phyloP scores from a whole-genome alignment of 805 yeast species.

The Maudiozyma pseudohumilis region DNA sequence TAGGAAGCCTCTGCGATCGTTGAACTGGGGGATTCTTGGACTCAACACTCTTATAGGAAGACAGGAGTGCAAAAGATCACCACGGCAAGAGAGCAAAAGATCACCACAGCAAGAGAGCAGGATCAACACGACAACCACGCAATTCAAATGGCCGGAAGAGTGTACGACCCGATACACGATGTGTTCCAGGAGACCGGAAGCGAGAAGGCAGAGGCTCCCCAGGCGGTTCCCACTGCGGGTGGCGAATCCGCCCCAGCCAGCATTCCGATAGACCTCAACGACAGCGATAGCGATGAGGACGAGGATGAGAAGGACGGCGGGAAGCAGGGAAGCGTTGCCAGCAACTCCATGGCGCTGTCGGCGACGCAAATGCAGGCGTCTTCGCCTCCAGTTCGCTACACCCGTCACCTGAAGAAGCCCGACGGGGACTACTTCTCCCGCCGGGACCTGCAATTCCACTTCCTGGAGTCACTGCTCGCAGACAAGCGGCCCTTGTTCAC shows the following conservation, averaged over 20 bases:
- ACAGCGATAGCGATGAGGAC: conserved; percentile 4
- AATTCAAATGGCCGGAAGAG: conserved; percentile 27
- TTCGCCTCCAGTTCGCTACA: conserved; percentile 8
- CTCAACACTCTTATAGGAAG: too few species aligned
- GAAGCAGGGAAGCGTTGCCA: conserved; percentile 1
- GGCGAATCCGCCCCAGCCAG: neutral
- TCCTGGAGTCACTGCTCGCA: conserved; percentile 53
- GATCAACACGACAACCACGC: too few species aligned
- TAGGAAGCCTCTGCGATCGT: too few species aligned
- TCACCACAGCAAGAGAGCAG: too few species aligned
- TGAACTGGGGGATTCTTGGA: too few species aligned
- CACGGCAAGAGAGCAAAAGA: too few species aligned
- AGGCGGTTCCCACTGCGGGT: too few species aligned
- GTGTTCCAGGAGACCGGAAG: conserved; percentile 21
- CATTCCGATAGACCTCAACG: neutral
- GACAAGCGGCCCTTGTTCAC: conserved; percentile 60
- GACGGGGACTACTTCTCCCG: conserved; percentile 94
- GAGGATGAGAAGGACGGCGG: conserved; percentile 7
- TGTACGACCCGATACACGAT: conserved; percentile 30
- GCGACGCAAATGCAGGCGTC: conserved; percentile 3
- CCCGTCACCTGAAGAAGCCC: conserved; percentile 63
- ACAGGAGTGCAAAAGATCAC: too few species aligned
- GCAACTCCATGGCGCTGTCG: conserved; percentile 3
- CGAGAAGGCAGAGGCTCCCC: neutral
- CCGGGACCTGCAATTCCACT: conserved; percentile 76